These are phyloP conservation scores for Rossbeevera mucosa DNA, from an alignment of 768 basidiomycete species.

Conservation along the genomic window DNA sequence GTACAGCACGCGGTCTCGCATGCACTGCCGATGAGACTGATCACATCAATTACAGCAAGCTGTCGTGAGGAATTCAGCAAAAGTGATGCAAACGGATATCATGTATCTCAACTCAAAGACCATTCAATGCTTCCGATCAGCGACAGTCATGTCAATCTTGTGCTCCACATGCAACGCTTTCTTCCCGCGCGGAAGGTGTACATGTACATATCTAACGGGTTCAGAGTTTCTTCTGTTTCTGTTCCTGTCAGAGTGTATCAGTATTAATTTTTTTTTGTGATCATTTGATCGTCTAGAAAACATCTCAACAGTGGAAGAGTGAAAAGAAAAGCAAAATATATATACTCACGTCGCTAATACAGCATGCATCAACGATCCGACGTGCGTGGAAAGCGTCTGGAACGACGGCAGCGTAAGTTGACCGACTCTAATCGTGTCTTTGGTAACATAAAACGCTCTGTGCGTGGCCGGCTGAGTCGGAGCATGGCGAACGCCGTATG, in stretches of 20 bases:
- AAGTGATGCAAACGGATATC: not conserved
- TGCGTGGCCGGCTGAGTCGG: constrained; percentile 13
- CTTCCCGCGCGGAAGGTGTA: not conserved
- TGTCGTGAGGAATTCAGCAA: not conserved
- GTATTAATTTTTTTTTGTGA: no score
- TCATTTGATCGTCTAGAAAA: not conserved
- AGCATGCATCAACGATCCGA: constrained; percentile 29
- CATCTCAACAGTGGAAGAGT: not conserved
- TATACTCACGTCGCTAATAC: no score
- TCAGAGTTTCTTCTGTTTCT: not conserved
- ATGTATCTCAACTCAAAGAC: no score
- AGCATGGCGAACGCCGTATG: constrained; percentile 10
- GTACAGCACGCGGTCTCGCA: not conserved
- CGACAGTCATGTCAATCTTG: not conserved
- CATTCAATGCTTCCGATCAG: no score
- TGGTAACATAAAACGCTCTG: constrained; percentile 5
- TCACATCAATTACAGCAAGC: not conserved
- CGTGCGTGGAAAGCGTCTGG: constrained; percentile 29
- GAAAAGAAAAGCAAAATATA: not conserved
- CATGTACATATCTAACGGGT: not conserved
- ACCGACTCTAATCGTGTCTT: constrained; percentile 18
- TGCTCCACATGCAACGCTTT: not conserved
- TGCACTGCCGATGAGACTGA: not conserved
- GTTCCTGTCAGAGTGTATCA: no score
- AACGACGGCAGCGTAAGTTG: constrained; percentile 29